Percentiles rank a stretch among this genome's conserved stretches.
Evolutionary conservation across 2,329 filamentous ascomycete species (phyloP).

Genomic region (Tolypocladium sp.): DNA sequence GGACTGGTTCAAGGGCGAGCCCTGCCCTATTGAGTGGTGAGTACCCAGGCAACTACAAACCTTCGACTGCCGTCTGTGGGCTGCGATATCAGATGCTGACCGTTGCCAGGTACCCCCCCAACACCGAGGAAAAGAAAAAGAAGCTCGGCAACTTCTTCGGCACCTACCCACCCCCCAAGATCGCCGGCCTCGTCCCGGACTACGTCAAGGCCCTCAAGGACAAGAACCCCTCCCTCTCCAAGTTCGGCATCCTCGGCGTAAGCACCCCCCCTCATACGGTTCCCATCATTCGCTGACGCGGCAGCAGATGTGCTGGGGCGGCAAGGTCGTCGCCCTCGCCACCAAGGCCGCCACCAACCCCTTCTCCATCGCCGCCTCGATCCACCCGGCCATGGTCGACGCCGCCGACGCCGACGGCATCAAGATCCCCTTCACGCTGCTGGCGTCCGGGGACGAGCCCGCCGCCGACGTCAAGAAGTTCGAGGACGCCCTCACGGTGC

Average conservation of each 20-base stretch:
- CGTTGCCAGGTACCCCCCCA: constrained; percentile 44
- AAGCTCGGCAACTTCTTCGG: constrained; percentile 49
- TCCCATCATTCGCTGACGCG: background rate
- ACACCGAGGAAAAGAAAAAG: constrained; percentile 55
- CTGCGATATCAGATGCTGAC: background rate
- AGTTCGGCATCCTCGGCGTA: constrained; percentile 54
- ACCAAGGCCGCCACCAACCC: constrained; percentile 40
- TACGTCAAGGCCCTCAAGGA: constrained; percentile 43
- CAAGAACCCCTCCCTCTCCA: constrained; percentile 44
- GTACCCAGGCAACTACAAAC: background rate
- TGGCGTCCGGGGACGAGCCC: constrained; percentile 59
- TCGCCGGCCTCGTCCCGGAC: constrained; percentile 41
- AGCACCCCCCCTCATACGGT: constrained; percentile 11
- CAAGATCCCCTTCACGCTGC: constrained; percentile 50
- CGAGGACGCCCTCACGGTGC: constrained; percentile 39
- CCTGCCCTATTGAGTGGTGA: constrained; percentile 44
- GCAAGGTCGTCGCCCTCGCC: constrained; percentile 51
- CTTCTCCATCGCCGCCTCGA: constrained; percentile 44
- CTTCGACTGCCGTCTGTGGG: too few species aligned
- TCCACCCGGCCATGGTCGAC: constrained; percentile 57
- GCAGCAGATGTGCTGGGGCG: constrained; percentile 58
- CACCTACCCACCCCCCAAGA: constrained; percentile 36
- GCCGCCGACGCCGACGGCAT: constrained; percentile 49
- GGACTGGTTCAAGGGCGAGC: constrained; percentile 78
- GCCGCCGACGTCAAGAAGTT: constrained; percentile 46